Evolutionary conservation across 1,284 basidiomycete genomes (phyloP).

Genomic region (Pseudozyma thailandica): DNA sequence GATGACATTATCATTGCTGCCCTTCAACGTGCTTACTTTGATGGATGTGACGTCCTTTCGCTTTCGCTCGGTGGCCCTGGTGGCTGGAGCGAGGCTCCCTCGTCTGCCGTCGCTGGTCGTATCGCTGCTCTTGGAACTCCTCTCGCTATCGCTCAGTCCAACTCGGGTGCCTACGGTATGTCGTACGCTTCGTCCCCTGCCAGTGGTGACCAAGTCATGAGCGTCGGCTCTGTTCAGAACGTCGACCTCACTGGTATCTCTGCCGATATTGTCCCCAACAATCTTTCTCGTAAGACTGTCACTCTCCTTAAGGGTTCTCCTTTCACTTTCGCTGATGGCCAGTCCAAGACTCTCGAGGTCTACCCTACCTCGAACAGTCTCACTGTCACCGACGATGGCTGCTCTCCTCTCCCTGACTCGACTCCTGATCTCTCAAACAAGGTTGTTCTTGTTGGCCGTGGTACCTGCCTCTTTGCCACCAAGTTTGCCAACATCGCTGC

Average conservation of each 20-base stretch:
- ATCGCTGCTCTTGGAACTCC: conserved; percentile 49
- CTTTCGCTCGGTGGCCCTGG: conserved; percentile 74
- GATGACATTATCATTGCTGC: conserved; percentile 69
- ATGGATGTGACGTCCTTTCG: conserved; percentile 73
- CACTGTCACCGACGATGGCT: conserved; percentile 48
- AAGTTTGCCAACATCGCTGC: conserved; percentile 60
- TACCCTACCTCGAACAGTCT: conserved; percentile 49
- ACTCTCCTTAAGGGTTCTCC: conserved; percentile 43
- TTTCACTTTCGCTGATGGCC: conserved; percentile 43
- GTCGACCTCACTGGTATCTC: conserved; percentile 45
- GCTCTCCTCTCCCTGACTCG: conserved; percentile 48
- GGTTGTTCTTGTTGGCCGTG: conserved; percentile 53
- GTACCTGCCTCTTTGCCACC: conserved; percentile 58
- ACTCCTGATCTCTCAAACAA: conserved; percentile 53
- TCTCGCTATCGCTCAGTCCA: conserved; percentile 67
- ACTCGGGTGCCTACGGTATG: conserved; percentile 68
- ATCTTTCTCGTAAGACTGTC: conserved; percentile 34
- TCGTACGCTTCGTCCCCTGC: conserved; percentile 69
- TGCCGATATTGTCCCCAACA: conserved; percentile 35
- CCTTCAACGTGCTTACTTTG: conserved; percentile 58
- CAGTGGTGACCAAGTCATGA: conserved; percentile 66
- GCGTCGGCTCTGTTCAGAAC: conserved; percentile 66
- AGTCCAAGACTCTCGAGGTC: conserved; percentile 39
- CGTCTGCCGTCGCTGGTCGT: conserved; percentile 37
- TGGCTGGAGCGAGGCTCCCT: conserved; percentile 44